Evolutionary conservation across 305 asterid species (phyloP), one percentile per base, ranked within the genome.

Genomic region (Petunia hybrid): DNA sequence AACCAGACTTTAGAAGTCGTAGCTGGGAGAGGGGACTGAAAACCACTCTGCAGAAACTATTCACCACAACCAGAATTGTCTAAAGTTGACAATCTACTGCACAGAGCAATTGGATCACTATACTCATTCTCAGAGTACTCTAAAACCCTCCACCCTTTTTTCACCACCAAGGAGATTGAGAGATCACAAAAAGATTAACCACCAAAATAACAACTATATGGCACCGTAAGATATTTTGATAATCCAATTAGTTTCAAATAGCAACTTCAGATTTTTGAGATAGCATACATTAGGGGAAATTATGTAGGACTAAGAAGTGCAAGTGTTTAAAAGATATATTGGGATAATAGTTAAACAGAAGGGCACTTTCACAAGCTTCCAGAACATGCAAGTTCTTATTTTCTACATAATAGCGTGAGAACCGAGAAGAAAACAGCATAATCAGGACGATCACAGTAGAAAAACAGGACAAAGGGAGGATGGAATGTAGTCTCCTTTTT

Each of bases 341-440:
- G 40, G 35, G 35, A 9, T 22, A 66, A 13, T 39, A 66, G 73
- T 45, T 40, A 66, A 1, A 14, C 73, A 40, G 13, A 40, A 42
- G 39, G n/a, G 35, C 1, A 3, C 12, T 66, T 66, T 66, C 31
- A 66, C 14, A 48, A 5, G 51, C 51, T 40, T 66, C 73, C 51
- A 66, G 51, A 66, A 8, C 36, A 39, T 66, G 73, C 51, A 40
- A 66, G 13, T 46, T 40, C 73, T 65, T 65, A 41, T 13, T 66
- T 13, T 66, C 51, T 66, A 66, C 73, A 66, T 66, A 39, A 39
- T 6, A 39, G 73, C 3, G 5, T 66, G 51, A 66, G 35, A 66
- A 40, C 3, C 35, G 73, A 5, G 73, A 40, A 66, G 51, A 66
- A 66, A 66, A 66, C 73, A 14, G 51, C 73, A 66, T 40, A 66